These are phyloP conservation scores for Mortierella sp. DNA, from an alignment of 371 early-diverging fungal genomes.

Conservation along the genomic window DNA sequence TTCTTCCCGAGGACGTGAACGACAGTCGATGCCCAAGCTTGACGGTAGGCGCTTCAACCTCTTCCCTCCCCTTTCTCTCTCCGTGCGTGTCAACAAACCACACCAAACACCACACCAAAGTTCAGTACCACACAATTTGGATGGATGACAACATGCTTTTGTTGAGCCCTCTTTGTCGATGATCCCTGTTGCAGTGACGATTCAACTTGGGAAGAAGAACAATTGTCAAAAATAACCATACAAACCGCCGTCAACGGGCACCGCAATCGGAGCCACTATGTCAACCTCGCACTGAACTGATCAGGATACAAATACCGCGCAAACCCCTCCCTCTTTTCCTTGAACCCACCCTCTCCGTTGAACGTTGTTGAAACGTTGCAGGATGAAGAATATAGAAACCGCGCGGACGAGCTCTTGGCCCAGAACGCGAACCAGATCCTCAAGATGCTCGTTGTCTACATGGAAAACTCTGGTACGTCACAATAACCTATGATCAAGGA, in stretches of 20 bases:
- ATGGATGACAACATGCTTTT: neutral
- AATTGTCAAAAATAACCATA: neutral
- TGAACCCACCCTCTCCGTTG: conserved; percentile 5
- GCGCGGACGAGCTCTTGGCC: conserved; percentile 74
- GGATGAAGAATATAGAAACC: conserved; percentile 73
- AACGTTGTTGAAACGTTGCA: conserved; percentile 38
- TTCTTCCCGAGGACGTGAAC: conserved; percentile 91
- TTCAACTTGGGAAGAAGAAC: neutral
- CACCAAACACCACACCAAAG: neutral
- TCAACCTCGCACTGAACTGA: conserved; percentile 35
- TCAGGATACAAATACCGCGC: conserved; percentile 22
- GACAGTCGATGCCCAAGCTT: conserved; percentile 64
- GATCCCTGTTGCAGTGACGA: neutral
- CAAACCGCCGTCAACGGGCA: conserved; percentile 5
- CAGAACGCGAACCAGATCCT: conserved; percentile 75
- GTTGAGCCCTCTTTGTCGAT: neutral
- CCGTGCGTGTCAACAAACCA: neutral
- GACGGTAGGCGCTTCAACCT: conserved; percentile 41
- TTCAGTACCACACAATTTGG: neutral
- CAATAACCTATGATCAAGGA: neutral
- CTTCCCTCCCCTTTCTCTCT: neutral
- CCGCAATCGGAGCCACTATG: conserved; percentile 7
- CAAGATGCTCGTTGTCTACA: conserved; percentile 72
- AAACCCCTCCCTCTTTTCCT: neutral
- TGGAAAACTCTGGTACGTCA: conserved; percentile 74